Evolutionary conservation across 1,284 basidiomycete genomes (phyloP).

Genomic region (Sanghuangporus sanghuang): DNA sequence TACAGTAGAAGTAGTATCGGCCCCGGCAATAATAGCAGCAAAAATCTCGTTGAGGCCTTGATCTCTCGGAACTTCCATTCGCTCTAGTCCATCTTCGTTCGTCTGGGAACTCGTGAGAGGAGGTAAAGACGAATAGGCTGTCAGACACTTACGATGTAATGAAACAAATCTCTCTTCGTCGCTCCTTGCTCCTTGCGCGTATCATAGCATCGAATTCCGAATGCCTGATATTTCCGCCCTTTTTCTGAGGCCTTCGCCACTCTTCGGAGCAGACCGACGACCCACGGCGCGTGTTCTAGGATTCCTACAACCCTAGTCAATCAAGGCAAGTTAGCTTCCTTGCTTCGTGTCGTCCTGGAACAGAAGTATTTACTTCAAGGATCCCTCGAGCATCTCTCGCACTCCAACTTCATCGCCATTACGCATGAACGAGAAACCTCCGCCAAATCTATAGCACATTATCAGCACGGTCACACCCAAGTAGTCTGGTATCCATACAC

Average conservation of each 20-base stretch:
- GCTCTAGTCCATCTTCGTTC: slow-evolving; percentile 26
- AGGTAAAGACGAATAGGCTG: neutral
- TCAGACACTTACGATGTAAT: slow-evolving; percentile 29
- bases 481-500: slow-evolving; percentile 19
- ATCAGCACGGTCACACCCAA: neutral
- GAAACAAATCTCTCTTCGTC: slow-evolving; percentile 32
- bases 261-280: neutral
- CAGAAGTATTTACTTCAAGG: slow-evolving; percentile 6
- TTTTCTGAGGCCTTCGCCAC: neutral
- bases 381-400: slow-evolving; percentile 14
- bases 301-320: neutral
- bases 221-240: slow-evolving; percentile 4
- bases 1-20: slow-evolving; percentile 32
- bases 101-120: slow-evolving; percentile 19
- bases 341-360: neutral
- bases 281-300: slow-evolving; percentile 12
- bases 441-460: slow-evolving; percentile 23
- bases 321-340: neutral
- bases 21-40: slow-evolving; percentile 32
- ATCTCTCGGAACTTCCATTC: slow-evolving; percentile 19
- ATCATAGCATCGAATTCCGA: slow-evolving; percentile 16
- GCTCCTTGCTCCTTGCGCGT: slow-evolving; percentile 22
- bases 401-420: slow-evolving; percentile 21
- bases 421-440: slow-evolving; percentile 15
- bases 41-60: slow-evolving; percentile 28